Percentiles rank a stretch among this genome's conserved stretches.
These are phyloP conservation scores for Lactuca saligna DNA, from an alignment of 129 eudicot species.

Conservation along the genomic window DNA sequence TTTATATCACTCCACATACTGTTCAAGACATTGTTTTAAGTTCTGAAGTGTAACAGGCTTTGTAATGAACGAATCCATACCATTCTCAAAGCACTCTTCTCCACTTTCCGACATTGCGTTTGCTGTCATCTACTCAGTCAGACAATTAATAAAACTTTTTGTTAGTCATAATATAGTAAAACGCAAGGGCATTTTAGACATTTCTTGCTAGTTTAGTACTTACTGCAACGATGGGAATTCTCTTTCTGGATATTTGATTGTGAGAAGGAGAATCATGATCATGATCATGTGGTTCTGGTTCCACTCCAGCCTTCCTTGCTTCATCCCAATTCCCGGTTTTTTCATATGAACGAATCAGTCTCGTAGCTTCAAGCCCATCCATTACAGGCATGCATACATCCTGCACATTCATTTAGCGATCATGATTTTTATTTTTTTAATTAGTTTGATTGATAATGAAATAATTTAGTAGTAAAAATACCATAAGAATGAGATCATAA, in stretches of 20 bases:
- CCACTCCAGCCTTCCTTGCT: slow-evolving; percentile 77
- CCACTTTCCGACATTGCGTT: slow-evolving; percentile 93
- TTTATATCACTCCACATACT: slow-evolving; percentile 45
- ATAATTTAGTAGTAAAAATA: slow-evolving; percentile 9
- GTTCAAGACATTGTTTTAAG: slow-evolving; percentile 69
- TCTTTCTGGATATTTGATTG: slow-evolving; percentile 30
- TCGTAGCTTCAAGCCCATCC: slow-evolving; percentile 94
- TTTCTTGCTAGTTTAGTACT: slow-evolving; percentile 20
- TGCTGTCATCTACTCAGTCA: slow-evolving; percentile 89
- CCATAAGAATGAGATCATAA: slow-evolving; percentile 85
- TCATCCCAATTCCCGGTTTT: slow-evolving; percentile 88
- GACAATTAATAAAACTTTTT: slow-evolving; percentile 8
- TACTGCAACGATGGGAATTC: slow-evolving; percentile 72
- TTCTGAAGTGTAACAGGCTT: slow-evolving; percentile 82
- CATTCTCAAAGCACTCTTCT: slow-evolving; percentile 86
- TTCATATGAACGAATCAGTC: slow-evolving; percentile 81
- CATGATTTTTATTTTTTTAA: no score
- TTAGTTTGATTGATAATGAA: background rate
- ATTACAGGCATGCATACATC: slow-evolving; percentile 98
- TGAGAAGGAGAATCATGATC: slow-evolving; percentile 20
- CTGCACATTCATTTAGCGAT: slow-evolving; percentile 29
- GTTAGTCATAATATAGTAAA: slow-evolving; percentile 16
- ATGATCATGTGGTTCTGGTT: slow-evolving; percentile 39
- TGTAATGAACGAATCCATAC: slow-evolving; percentile 94
- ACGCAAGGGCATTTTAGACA: slow-evolving; percentile 23